These are phyloP conservation scores for Geotrichum restrictum DNA, from an alignment of 1,139 yeast species.

Conservation along the genomic window DNA sequence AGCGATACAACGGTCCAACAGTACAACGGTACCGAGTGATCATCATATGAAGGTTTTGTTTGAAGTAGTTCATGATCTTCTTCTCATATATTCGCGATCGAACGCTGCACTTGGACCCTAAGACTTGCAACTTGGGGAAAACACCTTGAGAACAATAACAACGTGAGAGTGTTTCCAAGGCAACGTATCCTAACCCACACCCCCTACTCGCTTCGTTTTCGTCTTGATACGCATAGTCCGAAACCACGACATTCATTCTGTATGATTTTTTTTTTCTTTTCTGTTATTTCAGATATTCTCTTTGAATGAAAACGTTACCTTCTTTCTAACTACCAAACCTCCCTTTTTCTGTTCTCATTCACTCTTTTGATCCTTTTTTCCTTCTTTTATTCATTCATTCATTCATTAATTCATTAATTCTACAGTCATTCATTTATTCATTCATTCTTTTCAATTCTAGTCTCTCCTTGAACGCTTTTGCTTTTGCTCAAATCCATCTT, in stretches of 20 bases:
- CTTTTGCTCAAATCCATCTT: slow-evolving; percentile 11
- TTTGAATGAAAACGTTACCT: background rate
- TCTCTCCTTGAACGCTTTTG: slow-evolving; percentile 5
- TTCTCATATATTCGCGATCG: too few relatives aligned
- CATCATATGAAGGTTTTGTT: too few relatives aligned
- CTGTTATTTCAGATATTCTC: background rate
- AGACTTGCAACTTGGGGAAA: background rate
- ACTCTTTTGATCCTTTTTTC: slow-evolving; percentile 4
- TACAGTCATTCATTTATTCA: background rate
- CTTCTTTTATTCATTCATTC: slow-evolving; percentile 1
- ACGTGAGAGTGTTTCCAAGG: slow-evolving; percentile 1
- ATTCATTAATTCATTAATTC: background rate
- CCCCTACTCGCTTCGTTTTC: slow-evolving; percentile 2
- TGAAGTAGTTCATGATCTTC: too few relatives aligned
- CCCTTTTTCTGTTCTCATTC: background rate
- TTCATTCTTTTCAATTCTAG: slow-evolving; percentile 1
- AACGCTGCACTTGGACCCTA: background rate
- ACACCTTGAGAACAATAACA: too few relatives aligned
- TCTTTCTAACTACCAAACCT: background rate
- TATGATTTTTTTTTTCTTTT: background rate
- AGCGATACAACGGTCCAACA: too few relatives aligned
- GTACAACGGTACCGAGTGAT: too few relatives aligned
- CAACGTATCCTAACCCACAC: slow-evolving; percentile 6
- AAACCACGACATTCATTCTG: background rate
- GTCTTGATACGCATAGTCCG: background rate